Conservation (phyloP, 441 rosid genomes). For the Euphorbia schlechtendalii region DNA sequence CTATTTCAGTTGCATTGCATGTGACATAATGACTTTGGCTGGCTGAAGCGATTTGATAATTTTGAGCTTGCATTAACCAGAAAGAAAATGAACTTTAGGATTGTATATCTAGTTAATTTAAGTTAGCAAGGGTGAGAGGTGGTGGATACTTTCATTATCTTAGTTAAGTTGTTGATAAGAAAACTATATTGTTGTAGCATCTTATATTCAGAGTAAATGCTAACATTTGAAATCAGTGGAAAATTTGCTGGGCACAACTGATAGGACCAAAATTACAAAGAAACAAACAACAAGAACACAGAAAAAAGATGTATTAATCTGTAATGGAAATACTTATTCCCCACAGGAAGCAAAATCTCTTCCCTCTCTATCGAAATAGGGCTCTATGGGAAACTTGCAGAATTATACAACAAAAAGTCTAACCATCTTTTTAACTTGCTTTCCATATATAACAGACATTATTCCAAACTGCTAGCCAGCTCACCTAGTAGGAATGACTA, state of each 20-base stretch:
- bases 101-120: background rate
- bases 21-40: background rate
- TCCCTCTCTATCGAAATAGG: background rate
- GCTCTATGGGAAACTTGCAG: background rate
- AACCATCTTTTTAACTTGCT: background rate
- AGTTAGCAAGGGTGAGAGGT: background rate
- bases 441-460: background rate
- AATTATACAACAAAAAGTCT: background rate
- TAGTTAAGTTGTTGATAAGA: background rate
- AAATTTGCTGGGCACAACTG: no score
- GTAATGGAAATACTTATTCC: no score
- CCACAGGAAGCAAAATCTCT: background rate
- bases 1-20: background rate
- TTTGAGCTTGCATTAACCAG: background rate
- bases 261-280: no score
- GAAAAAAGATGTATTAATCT: no score
- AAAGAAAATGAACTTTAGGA: background rate
- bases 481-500: background rate
- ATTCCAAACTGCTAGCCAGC: background rate
- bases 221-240: background rate
- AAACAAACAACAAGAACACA: no score
- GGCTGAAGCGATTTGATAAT: background rate
- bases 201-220: background rate
- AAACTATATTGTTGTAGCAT: background rate
- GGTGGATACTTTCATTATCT: background rate